Base-by-base conservation (phyloP, 441 rosid species). In the Populus hybrid region DNA sequence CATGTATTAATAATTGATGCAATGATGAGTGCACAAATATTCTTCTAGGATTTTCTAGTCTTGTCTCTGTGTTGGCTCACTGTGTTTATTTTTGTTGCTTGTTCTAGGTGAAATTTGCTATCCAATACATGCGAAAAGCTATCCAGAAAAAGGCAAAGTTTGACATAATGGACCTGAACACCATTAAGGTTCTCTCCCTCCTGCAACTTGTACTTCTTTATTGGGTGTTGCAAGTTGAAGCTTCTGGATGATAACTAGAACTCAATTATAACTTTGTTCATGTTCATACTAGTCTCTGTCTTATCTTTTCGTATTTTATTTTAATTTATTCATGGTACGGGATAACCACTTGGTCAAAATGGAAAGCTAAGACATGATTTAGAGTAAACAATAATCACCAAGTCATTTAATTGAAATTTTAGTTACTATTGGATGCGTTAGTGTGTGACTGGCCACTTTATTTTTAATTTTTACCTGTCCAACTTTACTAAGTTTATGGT, bases 71-170 rank as follows among this genome's bases (percentile, higher is more conserved):
- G 66, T 83, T 26, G 20, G 73, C 69, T n/a, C 64, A 64, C 78
- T 80, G 64, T 74, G 50, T 35, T 74, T 33, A 79, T 38, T 33
- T 68, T 71, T 73, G 67, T 83, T 78, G 31, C 83, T 72, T 80
- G 70, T 71, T 84, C 78, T 87, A 96, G 98, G 97, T 96, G 76
- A 96, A 94, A 86, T 87, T 93, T 84, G 99, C 99, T 12, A 94
- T 96, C 79, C 98, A 94, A 77, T 90, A 76, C 84, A 96, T 96
- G 98, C 85, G 95, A 78, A 92, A 83, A 83, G 80, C 94, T 77
- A 87, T 96, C 79, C 97, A 90, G 85, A 96, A 89, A 56, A 96
- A 93, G 86, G 98, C 98, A 0, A 94, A 93, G 83, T 96, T 96
- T 76, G 98, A 96, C 83, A 96, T 96, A 78, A 79, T 75, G 81